Evolutionary conservation across 495 filamentous ascomycete genomes (phyloP), one percentile per base, ranked within the genome.

Genomic region (Daldinia caldariorum): DNA sequence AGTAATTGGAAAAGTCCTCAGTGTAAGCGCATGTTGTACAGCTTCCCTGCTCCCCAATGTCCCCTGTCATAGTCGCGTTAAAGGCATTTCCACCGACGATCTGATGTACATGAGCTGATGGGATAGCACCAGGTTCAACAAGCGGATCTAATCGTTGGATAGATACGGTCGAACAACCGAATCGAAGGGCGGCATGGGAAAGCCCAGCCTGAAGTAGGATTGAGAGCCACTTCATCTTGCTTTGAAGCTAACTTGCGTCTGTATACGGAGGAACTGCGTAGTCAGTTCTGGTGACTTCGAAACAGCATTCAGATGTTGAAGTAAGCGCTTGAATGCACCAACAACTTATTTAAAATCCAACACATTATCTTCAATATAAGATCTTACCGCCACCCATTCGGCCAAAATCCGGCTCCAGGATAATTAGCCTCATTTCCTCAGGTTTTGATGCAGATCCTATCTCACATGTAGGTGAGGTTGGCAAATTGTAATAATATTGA

Each of bases 41-140:
- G 18, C 58, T 79, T 7, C 73, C 81, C 56, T 77, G 65, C 69
- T 77, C 77, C 6, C 79, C 79, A n/a, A 83, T 76, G 47, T 84
- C 82, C 20, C 80, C 82, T 5, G 66, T 63, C 83, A 84, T 84
- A 47, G 77, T 76, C 9, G 81, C 79, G 63, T 83, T 82, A 76
- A 85, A 85, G 34, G 77, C 79, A 77, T 85, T 82, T 31, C 83
- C 83, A 32, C 83, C 83, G 1, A 83, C 81, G 16, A 85, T 81
- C 57, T 83, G 82, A 63, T 85, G 83, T 41, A 85, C 76, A 64
- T 85, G 83, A 6, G 83, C 67, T 14, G 81, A 81, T 6, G 82
- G 82, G 22, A 75, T 73, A 16, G 55, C 57, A 50, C 82, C 82
- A 0, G 83, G 83, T 63, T 84, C 80, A 62, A 83, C 82, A 16